These are phyloP conservation scores for Coniochaeta sp. DNA, from an alignment of 2,329 filamentous ascomycete genomes.

Conservation along the genomic window DNA sequence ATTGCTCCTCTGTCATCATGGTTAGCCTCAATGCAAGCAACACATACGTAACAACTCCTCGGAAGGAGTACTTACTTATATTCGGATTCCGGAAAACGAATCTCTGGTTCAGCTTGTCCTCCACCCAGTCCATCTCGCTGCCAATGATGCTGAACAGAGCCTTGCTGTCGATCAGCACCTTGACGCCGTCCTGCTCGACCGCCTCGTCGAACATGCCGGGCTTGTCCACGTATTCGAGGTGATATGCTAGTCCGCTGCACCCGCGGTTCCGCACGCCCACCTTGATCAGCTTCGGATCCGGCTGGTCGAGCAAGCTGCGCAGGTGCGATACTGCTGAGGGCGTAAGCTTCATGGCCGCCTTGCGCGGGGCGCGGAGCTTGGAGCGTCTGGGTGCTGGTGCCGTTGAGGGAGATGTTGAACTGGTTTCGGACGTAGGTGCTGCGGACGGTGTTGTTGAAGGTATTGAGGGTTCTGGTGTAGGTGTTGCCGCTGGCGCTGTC, in stretches of 20 bases:
- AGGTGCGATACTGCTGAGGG: conserved; percentile 74
- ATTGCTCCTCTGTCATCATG: conserved; percentile 76
- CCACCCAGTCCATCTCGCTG: conserved; percentile 98
- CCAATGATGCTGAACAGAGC: conserved; percentile 97
- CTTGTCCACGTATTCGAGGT: conserved; percentile 92
- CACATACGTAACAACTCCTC: background rate
- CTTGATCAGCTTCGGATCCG: conserved; percentile 86
- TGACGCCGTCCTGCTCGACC: conserved; percentile 93
- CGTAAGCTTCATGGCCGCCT: conserved; percentile 85
- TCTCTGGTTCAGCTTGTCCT: conserved; percentile 85
- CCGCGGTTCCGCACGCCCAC: conserved; percentile 91
- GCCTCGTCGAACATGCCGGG: conserved; percentile 81
- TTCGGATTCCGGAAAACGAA: conserved; percentile 98
- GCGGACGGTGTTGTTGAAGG: conserved; percentile 7
- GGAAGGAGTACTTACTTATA: conserved; percentile 68
- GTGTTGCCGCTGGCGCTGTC: background rate
- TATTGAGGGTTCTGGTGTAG: conserved; percentile 18
- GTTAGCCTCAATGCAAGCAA: conserved; percentile 19
- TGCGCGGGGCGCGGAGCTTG: conserved; percentile 66
- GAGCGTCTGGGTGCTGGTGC: conserved; percentile 21
- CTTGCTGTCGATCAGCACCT: conserved; percentile 94
- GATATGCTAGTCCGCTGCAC: conserved; percentile 88
- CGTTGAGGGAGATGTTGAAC: conserved; percentile 7
- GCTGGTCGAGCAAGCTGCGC: conserved; percentile 68
- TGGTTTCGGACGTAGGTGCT: background rate